These are phyloP conservation scores for Tulasnella sp. DNA, from an alignment of 768 basidiomycete species.

Conservation along the genomic window DNA sequence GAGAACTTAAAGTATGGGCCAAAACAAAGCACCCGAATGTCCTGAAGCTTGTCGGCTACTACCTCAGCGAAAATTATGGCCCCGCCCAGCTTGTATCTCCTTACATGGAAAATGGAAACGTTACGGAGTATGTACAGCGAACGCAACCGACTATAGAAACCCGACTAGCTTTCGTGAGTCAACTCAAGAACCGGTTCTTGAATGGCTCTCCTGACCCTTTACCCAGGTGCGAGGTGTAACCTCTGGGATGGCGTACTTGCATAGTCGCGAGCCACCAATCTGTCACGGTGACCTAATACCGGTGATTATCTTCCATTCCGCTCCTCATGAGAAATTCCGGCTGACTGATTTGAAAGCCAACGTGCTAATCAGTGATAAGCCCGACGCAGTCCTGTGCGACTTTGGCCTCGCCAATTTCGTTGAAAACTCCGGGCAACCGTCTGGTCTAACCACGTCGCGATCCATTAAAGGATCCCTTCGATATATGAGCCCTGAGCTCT, in stretches of 20 bases:
- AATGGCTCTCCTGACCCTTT: background rate
- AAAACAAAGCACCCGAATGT: background rate
- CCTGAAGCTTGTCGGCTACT: background rate
- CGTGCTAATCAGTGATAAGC: background rate
- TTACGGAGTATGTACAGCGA: background rate
- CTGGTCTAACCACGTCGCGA: background rate
- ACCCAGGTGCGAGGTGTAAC: background rate
- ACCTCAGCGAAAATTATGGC: background rate
- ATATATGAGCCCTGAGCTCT: background rate
- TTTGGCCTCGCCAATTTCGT: background rate
- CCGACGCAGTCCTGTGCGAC: background rate
- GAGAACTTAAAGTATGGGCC: background rate
- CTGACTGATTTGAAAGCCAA: background rate
- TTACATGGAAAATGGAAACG: background rate
- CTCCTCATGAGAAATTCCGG: background rate
- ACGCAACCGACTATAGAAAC: background rate
- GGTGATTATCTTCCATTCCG: background rate
- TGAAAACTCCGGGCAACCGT: background rate
- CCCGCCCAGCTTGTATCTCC: background rate
- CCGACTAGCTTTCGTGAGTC: background rate
- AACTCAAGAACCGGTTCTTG: background rate
- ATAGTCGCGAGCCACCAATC: background rate
- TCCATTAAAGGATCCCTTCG: background rate
- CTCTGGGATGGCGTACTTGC: background rate
- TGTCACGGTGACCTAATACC: background rate